Evolutionary conservation across 495 filamentous ascomycete genomes (phyloP), one percentile per base, ranked within the genome.

Genomic region (Chaetomidium leptoderma): DNA sequence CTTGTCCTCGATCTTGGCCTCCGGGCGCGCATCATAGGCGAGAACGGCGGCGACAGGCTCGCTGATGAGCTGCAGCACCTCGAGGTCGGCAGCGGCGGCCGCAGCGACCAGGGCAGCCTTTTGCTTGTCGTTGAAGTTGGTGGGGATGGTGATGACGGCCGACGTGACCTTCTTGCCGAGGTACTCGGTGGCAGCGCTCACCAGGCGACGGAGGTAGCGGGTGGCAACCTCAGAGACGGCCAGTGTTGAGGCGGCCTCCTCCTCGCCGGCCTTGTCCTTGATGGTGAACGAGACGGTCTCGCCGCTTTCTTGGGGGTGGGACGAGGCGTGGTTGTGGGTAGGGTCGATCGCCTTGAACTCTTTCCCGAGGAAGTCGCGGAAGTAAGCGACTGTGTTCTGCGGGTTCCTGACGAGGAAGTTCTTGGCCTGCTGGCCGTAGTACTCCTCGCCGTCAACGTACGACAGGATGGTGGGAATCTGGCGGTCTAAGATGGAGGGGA

Each of bases 321-420:
- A 89, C 40, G 92, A 95, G 59, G 89, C 85, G 70, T 97, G 93
- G 78, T 87, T 91, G 67, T 93, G 88, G 30, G 89, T 95, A 48
- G 95, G 89, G 75, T 98, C 93, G 80, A 98, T 93, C 55, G 88
- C 88, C 77, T 92, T 89, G 83, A 92, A 95, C 87, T 93, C 85
- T 82, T 96, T 89, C 62, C 93, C 93, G 30, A 98, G 75, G 73
- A 89, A 97, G 69, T 98, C 93, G 67, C 91, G 84, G 80, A 96
- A 98, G 79, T 89, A 96, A 66, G 89, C 90, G 66, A 96, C 83
- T 27, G 92, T 97, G 79, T 97, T 97, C 66, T 82, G 78, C 53
- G 88, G 81, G 72, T 98, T 97, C 62, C 95, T 88, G 58, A 97
- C 80, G 35, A 97, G 82, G 76, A 97, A 89, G 42, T 80, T 78